Conservation (phyloP, 2,329 filamentous ascomycete species). For the Verticillium isaacii region DNA sequence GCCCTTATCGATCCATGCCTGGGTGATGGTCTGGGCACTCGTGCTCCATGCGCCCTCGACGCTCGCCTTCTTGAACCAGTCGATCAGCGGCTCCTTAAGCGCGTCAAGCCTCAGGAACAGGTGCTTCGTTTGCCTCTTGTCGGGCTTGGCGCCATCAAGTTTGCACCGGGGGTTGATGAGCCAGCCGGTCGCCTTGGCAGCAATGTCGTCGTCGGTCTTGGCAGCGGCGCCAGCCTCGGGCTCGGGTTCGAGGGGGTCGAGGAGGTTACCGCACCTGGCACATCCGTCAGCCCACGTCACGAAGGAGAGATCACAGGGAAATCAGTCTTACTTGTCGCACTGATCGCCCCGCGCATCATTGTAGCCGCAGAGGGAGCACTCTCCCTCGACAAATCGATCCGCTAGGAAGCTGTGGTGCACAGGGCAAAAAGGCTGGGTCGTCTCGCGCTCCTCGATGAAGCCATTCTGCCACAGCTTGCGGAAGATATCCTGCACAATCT, state of each 20-base stretch:
- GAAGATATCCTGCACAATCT: conserved; percentile 92
- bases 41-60: conserved; percentile 71
- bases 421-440: conserved; percentile 81
- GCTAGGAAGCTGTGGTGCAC: conserved; percentile 69
- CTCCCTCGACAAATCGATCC: conserved; percentile 81
- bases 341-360: conserved; percentile 69
- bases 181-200: conserved; percentile 33
- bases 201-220: conserved; percentile 22
- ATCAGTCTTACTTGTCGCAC: conserved; percentile 43
- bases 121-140: conserved; percentile 80
- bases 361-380: conserved; percentile 70
- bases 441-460: conserved; percentile 80
- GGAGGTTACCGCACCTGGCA: conserved; percentile 61
- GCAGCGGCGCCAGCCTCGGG: conserved; percentile 24
- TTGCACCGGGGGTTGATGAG: conserved; percentile 87
- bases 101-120: conserved; percentile 85
- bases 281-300: background rate
- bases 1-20: conserved; percentile 78
- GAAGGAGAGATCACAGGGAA: background rate
- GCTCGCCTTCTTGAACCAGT: conserved; percentile 72
- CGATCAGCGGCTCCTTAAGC: conserved; percentile 69
- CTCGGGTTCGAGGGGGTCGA: conserved; percentile 62
- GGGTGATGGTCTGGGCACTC: conserved; percentile 72
- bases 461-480: conserved; percentile 81
- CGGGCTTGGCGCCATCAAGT: conserved; percentile 77